Base-by-base conservation (phyloP, 140 eudicot genomes). In the Erigeron philadelphicus region DNA sequence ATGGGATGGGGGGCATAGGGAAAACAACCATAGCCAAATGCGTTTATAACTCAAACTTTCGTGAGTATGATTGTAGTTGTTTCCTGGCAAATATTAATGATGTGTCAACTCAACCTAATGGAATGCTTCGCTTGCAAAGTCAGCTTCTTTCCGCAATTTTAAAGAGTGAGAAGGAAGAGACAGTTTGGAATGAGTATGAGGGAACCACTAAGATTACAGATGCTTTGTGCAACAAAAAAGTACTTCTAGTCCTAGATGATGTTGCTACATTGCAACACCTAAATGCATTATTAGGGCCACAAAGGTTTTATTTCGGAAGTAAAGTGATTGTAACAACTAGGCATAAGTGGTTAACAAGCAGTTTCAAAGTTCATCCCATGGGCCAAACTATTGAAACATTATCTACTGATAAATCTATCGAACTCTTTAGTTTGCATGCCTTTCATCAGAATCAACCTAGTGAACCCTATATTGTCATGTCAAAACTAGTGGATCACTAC, bases 231-330 rank as follows among this genome's bases (percentile, higher is more conserved):
- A 31, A 31, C 2, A 31, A 31, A 31, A 31, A 31, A 4, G 38
- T 31, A 31, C 76, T 79, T 75, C 54, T 79, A 0, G 55, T 79
- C 44, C 73, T 79, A 3, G 83, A 79, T 63, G 83, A 79, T 53
- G 46, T 31, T 31, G 3, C 38, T 2, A 31, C 38, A 31, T 31
- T 5, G 38, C 38, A 31, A 31, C 38, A 31, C 23, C 7, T 76
- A 9, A 18, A 19, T 47, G 64, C 71, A 11, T 9, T 78, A 31
- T 16, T 78, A 35, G 82, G 82, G 52, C 71, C 48, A 44, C 61
- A 50, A 71, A 49, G 64, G 61, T 72, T 79, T 79, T 62, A 31
- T 31, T 5, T 5, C 3, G 38, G 38, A 31, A 31, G 38, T 31
- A 31, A 31, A 31, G 38, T 31, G 38, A 31, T 31, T 5, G 3